A percentile compares a stretch with the other conserved stretches of the same genome.
phyloP scores from a whole-genome alignment of 1,139 yeast species.

The Kurtzmaniella natalensis region DNA sequence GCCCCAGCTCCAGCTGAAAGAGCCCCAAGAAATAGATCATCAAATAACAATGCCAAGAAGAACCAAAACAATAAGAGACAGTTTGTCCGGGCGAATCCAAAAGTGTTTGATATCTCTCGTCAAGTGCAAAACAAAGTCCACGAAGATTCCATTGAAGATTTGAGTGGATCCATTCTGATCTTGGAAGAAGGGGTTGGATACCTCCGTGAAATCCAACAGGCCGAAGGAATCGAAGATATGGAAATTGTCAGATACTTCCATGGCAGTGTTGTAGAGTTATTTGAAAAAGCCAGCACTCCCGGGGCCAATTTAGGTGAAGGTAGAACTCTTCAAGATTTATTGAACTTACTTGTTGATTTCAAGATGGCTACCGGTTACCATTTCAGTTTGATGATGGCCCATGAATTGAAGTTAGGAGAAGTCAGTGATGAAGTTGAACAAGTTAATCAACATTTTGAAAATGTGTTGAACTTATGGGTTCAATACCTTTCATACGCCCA shows the following conservation, averaged over 20 bases:
- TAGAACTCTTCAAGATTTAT: conserved; percentile 17
- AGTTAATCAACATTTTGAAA: conserved; percentile 15
- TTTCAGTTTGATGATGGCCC: conserved; percentile 23
- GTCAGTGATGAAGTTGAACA: conserved; percentile 11
- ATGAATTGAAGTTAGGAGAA: conserved; percentile 12
- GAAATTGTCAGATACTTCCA: conserved; percentile 24
- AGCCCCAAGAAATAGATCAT: background rate
- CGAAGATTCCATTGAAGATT: conserved; percentile 14
- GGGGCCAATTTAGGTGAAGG: conserved; percentile 13
- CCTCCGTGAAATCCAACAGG: conserved; percentile 33
- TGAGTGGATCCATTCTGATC: conserved; percentile 32
- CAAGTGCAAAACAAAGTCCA: conserved; percentile 27
- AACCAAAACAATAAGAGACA: conserved; percentile 1
- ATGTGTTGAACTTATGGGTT: conserved; percentile 32
- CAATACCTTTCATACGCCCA: conserved; percentile 25
- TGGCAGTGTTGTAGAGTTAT: conserved; percentile 20
- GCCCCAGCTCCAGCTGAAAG: too few relatives aligned
- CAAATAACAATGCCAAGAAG: too few relatives aligned
- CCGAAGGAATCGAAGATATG: conserved; percentile 27
- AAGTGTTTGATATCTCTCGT: conserved; percentile 31
- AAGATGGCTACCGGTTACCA: conserved; percentile 32
- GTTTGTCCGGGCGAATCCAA: conserved; percentile 12
- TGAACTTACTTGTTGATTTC: conserved; percentile 25
- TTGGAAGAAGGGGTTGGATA: conserved; percentile 42
- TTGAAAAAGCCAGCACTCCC: conserved; percentile 17